phyloP scores from a whole-genome alignment of 768 basidiomycete genomes.

The Lepiota venenata region DNA sequence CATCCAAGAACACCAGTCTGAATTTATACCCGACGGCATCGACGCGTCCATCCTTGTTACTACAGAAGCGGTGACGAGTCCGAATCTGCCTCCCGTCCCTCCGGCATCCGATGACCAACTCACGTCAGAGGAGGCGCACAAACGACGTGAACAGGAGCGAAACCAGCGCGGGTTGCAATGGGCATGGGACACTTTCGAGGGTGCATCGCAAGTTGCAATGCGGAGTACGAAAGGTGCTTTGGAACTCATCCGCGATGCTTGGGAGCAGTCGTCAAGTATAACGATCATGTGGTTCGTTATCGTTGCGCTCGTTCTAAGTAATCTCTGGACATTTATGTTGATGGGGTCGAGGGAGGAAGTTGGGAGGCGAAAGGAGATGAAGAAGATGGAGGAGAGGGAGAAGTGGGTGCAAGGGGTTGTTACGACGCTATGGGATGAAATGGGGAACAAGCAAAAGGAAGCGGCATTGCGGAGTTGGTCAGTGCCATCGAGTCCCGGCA shows the following conservation, averaged over 20 bases:
- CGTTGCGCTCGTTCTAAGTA: slow-evolving; percentile 68
- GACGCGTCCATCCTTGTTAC: slow-evolving; percentile 51
- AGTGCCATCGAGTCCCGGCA: slow-evolving; percentile 12
- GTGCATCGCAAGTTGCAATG: slow-evolving; percentile 66
- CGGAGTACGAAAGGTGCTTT: slow-evolving; percentile 69
- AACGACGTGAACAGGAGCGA: slow-evolving; percentile 65
- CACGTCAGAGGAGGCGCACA: slow-evolving; percentile 42
- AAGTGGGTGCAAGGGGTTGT: slow-evolving; percentile 74
- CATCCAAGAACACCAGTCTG: slow-evolving; percentile 84
- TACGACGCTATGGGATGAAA: slow-evolving; percentile 69
- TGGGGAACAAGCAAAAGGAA: slow-evolving; percentile 42
- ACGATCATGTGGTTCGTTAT: slow-evolving; percentile 75
- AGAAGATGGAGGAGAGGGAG: slow-evolving; percentile 63
- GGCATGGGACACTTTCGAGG: slow-evolving; percentile 86
- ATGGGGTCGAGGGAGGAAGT: slow-evolving; percentile 37
- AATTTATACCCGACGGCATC: slow-evolving; percentile 85
- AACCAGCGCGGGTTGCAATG: slow-evolving; percentile 76
- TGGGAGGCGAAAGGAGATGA: slow-evolving; percentile 46
- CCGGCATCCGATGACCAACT: slow-evolving; percentile 11
- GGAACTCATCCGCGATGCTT: slow-evolving; percentile 75
- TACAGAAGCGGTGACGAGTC: slow-evolving; percentile 6
- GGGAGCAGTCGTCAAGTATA: slow-evolving; percentile 73
- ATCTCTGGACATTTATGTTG: slow-evolving; percentile 59
- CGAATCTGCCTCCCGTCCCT: slow-evolving; percentile 9
- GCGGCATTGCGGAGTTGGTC: neutral